A percentile compares a stretch with the other conserved stretches of the same genome.
phyloP scores from a whole-genome alignment of 2,329 filamentous ascomycete species.

The Hymenoscyphus fraxineus region DNA sequence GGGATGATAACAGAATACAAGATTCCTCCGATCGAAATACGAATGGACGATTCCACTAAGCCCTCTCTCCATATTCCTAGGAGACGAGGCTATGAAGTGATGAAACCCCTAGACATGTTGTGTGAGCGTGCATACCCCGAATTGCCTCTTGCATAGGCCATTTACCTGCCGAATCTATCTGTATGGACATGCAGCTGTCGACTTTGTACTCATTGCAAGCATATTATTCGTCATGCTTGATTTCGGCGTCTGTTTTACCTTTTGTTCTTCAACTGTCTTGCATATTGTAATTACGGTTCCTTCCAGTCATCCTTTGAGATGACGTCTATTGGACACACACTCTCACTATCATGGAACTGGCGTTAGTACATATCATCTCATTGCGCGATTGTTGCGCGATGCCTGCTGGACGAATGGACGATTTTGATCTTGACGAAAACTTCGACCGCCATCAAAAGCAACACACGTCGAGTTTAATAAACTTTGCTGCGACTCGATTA shows the following conservation, averaged over 20 bases:
- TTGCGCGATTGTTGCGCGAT: constrained; percentile 14
- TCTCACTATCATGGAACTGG: constrained; percentile 17
- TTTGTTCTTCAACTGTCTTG: constrained; percentile 19
- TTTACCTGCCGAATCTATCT: constrained; percentile 2
- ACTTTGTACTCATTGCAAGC: constrained; percentile 15
- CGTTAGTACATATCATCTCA: constrained; percentile 28
- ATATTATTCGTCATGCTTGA: constrained; percentile 13
- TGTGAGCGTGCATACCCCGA: constrained; percentile 14
- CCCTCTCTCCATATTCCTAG: constrained; percentile 14
- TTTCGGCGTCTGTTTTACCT: constrained; percentile 19
- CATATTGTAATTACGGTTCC: constrained; percentile 25
- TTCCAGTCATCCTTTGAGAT: constrained; percentile 6
- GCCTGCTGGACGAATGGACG: constrained; percentile 14
- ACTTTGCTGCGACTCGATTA: constrained; percentile 19
- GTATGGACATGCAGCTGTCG: constrained; percentile 13
- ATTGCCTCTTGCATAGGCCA: constrained; percentile 19
- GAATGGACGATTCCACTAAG: constrained; percentile 27
- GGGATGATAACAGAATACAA: constrained; percentile 32
- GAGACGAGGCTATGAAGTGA: constrained; percentile 30
- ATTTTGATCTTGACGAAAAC: constrained; percentile 19
- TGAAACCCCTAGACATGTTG: constrained; percentile 26
- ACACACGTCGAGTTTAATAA: constrained; percentile 16
- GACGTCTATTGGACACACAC: constrained; percentile 20
- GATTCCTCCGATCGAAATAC: constrained; percentile 34
- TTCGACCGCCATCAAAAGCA: constrained; percentile 14